phyloP scores from a whole-genome alignment of 352 stramenopile species.

The Phytophthora ohioensis region DNA sequence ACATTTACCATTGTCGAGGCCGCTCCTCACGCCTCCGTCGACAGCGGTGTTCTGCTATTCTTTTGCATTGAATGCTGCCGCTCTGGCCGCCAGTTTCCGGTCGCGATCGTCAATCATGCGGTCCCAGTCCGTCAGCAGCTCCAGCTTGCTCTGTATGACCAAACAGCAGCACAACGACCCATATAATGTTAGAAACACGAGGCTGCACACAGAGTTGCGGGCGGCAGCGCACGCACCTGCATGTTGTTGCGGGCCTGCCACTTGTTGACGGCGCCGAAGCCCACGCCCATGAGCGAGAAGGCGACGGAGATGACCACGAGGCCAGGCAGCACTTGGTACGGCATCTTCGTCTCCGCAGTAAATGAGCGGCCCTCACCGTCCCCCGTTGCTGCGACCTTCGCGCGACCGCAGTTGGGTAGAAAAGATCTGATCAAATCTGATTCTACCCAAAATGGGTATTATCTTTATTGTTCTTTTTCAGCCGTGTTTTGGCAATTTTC shows the following conservation, averaged over 20 bases:
- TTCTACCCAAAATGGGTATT: no score
- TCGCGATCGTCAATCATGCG: constrained; percentile 85
- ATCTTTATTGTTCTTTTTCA: no score
- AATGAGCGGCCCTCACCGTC: constrained; percentile 25
- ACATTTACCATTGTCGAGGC: constrained; percentile 11
- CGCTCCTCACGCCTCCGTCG: constrained; percentile 4
- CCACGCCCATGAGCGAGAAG: constrained; percentile 84
- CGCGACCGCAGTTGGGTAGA: not conserved
- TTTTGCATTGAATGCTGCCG: constrained; percentile 41
- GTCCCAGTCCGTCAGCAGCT: constrained; percentile 84
- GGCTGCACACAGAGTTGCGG: not conserved
- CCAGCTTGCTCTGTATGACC: constrained; percentile 69
- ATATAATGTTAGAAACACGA: constrained; percentile 10
- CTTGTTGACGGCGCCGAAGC: constrained; percentile 81
- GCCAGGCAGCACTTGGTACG: constrained; percentile 87
- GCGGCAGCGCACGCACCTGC: constrained; percentile 53
- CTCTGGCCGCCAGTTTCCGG: constrained; percentile 65
- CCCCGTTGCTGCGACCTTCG: not conserved
- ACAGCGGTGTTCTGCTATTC: constrained; percentile 35
- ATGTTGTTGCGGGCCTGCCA: constrained; percentile 70
- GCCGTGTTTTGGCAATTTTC: no score
- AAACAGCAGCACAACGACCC: constrained; percentile 1
- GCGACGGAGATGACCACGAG: constrained; percentile 79
- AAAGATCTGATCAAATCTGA: no score
- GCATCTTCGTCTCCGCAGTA: constrained; percentile 54